phyloP scores from a whole-genome alignment of 768 basidiomycete genomes.

The Mycena filopes region DNA sequence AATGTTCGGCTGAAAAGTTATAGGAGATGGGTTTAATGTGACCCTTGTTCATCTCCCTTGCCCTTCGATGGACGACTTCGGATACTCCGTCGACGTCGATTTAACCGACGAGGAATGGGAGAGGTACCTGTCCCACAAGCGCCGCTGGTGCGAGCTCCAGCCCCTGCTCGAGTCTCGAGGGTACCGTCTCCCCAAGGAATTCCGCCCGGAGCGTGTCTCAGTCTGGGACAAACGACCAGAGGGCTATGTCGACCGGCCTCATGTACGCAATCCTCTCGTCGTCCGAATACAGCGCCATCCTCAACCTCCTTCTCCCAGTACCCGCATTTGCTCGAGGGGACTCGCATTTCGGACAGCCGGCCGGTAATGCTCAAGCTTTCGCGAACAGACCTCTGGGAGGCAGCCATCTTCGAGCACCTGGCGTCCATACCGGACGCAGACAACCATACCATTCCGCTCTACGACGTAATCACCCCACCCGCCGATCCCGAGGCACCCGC shows the following conservation, averaged over 20 bases:
- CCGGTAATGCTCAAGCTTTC: constrained; percentile 34
- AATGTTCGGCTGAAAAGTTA: too few relatives aligned
- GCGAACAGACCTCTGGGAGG: constrained; percentile 33
- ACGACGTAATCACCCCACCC: constrained; percentile 31
- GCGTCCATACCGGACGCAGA: constrained; percentile 32
- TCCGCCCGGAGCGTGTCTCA: constrained; percentile 26
- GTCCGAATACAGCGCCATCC: background rate
- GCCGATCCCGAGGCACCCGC: background rate
- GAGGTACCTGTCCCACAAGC: constrained; percentile 28
- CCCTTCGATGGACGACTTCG: constrained; percentile 27
- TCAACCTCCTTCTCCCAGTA: constrained; percentile 17
- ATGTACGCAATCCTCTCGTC: constrained; percentile 16
- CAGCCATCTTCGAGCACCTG: constrained; percentile 22
- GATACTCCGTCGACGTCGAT: constrained; percentile 29
- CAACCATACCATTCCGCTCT: constrained; percentile 34
- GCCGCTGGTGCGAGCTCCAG: constrained; percentile 33
- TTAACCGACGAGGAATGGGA: constrained; percentile 33
- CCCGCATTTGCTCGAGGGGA: constrained; percentile 30
- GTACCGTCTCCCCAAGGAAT: constrained; percentile 27
- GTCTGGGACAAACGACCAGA: constrained; percentile 28
- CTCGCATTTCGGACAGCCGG: constrained; percentile 28
- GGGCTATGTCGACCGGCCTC: constrained; percentile 23
- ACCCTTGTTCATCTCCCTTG: background rate
- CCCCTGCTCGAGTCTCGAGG: constrained; percentile 32
- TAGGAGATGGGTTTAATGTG: too few relatives aligned